Evolutionary conservation across 169 alveolate genomes (phyloP).

Genomic region (Amoebophrya sp.): DNA sequence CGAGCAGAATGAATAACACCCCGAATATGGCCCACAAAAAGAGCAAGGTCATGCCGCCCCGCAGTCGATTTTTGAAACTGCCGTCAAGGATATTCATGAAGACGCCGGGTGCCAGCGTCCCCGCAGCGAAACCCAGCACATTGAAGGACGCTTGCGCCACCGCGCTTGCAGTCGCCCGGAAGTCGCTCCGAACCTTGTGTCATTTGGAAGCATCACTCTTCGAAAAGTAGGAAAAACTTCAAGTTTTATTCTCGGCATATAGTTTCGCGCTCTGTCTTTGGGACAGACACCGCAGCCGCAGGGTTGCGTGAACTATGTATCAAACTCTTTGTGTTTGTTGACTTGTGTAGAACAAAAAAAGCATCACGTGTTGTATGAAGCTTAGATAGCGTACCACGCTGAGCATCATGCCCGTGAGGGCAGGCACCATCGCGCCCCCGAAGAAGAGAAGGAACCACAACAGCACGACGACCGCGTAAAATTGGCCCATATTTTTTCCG

Average conservation of each 20-base stretch:
- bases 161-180: conserved; percentile 10
- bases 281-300: too few relatives aligned
- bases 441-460: neutral
- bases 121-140: neutral
- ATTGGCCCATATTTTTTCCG: neutral
- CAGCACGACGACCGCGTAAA: neutral
- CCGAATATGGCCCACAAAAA: neutral
- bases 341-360: too few relatives aligned
- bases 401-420: conserved; percentile 18
- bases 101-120: neutral
- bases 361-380: too few relatives aligned
- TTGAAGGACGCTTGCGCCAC: neutral
- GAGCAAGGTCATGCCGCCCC: neutral
- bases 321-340: too few relatives aligned
- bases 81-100: neutral
- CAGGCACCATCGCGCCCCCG: conserved; percentile 22
- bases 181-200: neutral
- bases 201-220: too few relatives aligned
- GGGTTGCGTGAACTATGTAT: too few relatives aligned
- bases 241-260: too few relatives aligned
- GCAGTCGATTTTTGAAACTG: neutral
- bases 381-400: too few relatives aligned
- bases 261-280: too few relatives aligned
- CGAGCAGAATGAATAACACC: neutral
- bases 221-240: too few relatives aligned